Base-by-base conservation (phyloP, 306 rosid species). In the Crotalaria pallida region DNA sequence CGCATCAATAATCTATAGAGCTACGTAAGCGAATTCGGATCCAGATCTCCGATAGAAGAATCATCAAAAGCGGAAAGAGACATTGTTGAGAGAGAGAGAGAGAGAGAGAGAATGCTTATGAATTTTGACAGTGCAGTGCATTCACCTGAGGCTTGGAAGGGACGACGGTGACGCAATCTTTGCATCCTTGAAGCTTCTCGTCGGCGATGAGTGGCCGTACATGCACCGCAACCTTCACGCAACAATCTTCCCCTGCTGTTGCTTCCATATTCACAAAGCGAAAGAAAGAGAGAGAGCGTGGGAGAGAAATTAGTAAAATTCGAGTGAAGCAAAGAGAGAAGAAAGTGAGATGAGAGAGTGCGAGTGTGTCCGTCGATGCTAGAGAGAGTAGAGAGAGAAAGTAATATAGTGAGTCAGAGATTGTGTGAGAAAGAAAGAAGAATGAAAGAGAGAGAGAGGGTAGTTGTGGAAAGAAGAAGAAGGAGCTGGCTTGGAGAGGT, bases 171-270 rank as follows among this genome's bases (percentile, higher is more conserved):
- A 95, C 97, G 27, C 99, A 95, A 74, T 95, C 99, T 74, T 95
- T 91, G 83, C 99, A 95, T 0, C 99, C 99, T 76, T 91, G 97
- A 72, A 89, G 93, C 71, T 88, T 86, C 88, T 95, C 99, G 69
- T 95, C 97, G 61, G 88, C 84, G 87, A 95, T 86, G 77, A 95
- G 91, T 34, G 99, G 99, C 49, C 99, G 90, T 59, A 89, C 86
- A 79, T 95, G 96, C 27, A 95, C 97, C 41, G 97, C 99, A 18
- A 95, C 99, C 76, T 89, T 95, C 0, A 95, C 97, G 56, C 97
- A 91, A 61, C 99, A 95, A 81, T 89, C 86, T 72, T 95, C 97
- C 72, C 89, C 97, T 58, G 92, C n/a, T n/a, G n/a, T n/a, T n/a
- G n/a, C 96, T 83, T 91, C 97, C 97, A 83, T 83, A 74, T 76